Conservation (phyloP, 805 yeast species). For the Candida jianshihensis region DNA sequence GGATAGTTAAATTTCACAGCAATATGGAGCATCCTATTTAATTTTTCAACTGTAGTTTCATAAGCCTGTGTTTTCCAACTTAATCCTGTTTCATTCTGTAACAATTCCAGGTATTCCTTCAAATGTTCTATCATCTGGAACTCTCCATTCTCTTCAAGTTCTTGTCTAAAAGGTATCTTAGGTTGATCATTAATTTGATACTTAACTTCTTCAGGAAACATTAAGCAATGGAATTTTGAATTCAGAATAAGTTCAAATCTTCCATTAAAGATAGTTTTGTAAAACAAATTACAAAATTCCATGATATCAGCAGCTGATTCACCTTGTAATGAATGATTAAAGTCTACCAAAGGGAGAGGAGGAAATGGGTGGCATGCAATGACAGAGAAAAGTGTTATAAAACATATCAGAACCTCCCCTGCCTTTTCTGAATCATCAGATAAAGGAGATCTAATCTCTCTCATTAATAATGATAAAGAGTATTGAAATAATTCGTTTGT, state of each 20-base stretch:
- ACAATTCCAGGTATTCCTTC: conserved; percentile 5
- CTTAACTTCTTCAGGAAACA: conserved; percentile 9
- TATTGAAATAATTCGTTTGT: conserved; percentile 10
- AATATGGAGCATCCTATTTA: conserved; percentile 13
- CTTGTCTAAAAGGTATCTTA: no score
- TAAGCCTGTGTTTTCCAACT: conserved; percentile 3
- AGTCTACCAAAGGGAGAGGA: conserved; percentile 5
- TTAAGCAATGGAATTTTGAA: conserved; percentile 8
- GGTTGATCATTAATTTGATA: no score
- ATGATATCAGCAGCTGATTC: conserved; percentile 8
- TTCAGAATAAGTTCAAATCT: conserved; percentile 4
- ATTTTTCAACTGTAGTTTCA: conserved; percentile 4
- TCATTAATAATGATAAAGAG: conserved; percentile 7
- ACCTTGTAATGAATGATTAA: conserved; percentile 2
- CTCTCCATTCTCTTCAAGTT: no score
- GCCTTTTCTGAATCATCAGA: conserved; percentile 3
- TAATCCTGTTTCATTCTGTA: neutral
- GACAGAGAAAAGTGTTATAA: conserved; percentile 14
- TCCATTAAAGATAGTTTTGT: neutral
- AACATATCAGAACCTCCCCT: conserved; percentile 11
- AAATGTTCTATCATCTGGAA: conserved; percentile 14
- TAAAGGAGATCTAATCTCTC: conserved; percentile 1
- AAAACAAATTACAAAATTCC: conserved; percentile 11
- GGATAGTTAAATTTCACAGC: conserved; percentile 14
- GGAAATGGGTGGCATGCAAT: conserved; percentile 16